Evolutionary conservation across 306 rosid genomes (phyloP).

Genomic region (Echinosophora koreensis): DNA sequence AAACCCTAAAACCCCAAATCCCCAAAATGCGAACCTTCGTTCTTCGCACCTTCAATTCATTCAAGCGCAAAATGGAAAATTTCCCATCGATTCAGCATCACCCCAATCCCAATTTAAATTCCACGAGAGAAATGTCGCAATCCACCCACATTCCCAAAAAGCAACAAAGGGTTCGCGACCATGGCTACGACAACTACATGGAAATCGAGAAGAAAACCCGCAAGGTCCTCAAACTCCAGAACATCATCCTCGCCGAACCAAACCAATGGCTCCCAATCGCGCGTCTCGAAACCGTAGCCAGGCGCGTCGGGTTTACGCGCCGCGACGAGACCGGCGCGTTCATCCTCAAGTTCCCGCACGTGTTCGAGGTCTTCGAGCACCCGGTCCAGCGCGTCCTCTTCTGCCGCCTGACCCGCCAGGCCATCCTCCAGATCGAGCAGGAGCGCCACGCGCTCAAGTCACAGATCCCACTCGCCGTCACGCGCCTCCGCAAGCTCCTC

Average conservation of each 20-base stretch:
- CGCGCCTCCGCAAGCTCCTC: constrained; percentile 75
- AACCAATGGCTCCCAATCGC: constrained; percentile 70
- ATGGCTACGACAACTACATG: constrained; percentile 91
- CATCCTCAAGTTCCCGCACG: constrained; percentile 84
- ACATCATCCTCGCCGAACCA: constrained; percentile 64
- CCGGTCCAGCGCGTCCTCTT: constrained; percentile 85
- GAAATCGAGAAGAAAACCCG: constrained; percentile 88
- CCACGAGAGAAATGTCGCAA: constrained; percentile 60
- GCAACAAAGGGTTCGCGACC: constrained; percentile 74
- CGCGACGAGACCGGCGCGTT: constrained; percentile 74
- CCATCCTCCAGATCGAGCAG: constrained; percentile 77
- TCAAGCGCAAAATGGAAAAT: constrained; percentile 43
- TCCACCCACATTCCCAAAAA: constrained; percentile 87
- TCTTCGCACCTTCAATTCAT: constrained; percentile 40
- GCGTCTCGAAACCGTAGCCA: constrained; percentile 80
- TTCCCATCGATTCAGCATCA: constrained; percentile 42
- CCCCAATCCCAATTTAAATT: constrained; percentile 39
- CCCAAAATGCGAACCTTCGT: constrained; percentile 58
- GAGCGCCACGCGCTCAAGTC: constrained; percentile 63
- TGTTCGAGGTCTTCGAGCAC: constrained; percentile 87
- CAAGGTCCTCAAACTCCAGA: constrained; percentile 76
- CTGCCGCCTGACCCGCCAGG: constrained; percentile 75
- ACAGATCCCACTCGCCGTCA: constrained; percentile 71
- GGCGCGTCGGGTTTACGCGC: constrained; percentile 77
- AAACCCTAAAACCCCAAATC: constrained; percentile 44